A percentile compares a stretch with the other conserved stretches of the same genome.
These are phyloP conservation scores for Fonsecaea multimorphosa DNA, from an alignment of 2,329 filamentous ascomycete species.

Conservation along the genomic window DNA sequence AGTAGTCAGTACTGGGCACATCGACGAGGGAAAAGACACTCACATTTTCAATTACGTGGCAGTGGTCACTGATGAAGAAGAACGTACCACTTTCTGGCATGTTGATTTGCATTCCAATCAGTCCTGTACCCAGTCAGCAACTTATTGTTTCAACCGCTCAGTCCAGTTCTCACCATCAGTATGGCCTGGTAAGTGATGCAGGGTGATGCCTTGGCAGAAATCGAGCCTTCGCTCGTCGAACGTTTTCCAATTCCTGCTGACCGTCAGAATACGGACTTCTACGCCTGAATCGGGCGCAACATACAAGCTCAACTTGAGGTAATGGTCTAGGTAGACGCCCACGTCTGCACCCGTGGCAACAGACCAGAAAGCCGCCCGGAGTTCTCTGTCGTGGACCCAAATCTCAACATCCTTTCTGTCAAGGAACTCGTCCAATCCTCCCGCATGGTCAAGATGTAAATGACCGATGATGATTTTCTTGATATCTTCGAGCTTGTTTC, in stretches of 20 bases:
- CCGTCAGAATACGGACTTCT: conserved; percentile 15
- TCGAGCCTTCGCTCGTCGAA: conserved; percentile 39
- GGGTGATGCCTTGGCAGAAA: conserved; percentile 39
- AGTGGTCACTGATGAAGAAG: conserved; percentile 39
- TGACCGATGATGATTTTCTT: conserved; percentile 41
- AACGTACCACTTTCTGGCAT: conserved; percentile 39
- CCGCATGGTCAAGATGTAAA: conserved; percentile 39
- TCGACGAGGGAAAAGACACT: conserved; percentile 10
- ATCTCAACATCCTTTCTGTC: conserved; percentile 37
- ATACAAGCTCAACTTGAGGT: conserved; percentile 38
- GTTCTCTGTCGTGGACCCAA: conserved; percentile 38
- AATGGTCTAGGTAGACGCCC: conserved; percentile 40
- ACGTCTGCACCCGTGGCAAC: conserved; percentile 38
- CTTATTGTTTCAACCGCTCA: not conserved
- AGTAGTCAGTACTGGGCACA: conserved; percentile 1
- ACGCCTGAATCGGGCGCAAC: conserved; percentile 1
- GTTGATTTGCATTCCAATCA: conserved; percentile 40
- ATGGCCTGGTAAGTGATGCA: conserved; percentile 39
- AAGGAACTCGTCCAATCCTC: conserved; percentile 37
- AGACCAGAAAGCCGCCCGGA: conserved; percentile 37
- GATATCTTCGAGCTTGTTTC: conserved; percentile 39
- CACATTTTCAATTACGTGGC: conserved; percentile 40
- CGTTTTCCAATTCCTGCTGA: conserved; percentile 37
- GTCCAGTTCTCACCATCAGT: conserved; percentile 35
- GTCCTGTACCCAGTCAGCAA: conserved; percentile 29